These are phyloP conservation scores for Podila epigama DNA, from an alignment of 192 early-diverging fungal species.

Conservation along the genomic window DNA sequence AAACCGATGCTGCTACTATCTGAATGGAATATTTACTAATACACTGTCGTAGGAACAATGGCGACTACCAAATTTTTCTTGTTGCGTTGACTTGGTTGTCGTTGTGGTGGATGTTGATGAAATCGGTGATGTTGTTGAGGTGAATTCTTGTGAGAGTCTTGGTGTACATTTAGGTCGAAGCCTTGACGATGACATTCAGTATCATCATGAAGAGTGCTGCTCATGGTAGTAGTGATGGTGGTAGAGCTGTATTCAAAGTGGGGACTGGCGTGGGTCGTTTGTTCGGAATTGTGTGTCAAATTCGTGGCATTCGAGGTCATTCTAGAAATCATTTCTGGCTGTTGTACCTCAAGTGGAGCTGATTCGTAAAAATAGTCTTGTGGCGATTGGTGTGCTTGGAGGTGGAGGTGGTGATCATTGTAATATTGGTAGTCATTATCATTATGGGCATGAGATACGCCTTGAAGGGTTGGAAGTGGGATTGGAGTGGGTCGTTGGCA, in stretches of 20 bases:
- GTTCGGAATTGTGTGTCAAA: background rate
- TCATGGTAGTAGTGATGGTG: background rate
- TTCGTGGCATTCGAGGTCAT: slow-evolving; percentile 6
- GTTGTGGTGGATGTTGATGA: slow-evolving; percentile 4
- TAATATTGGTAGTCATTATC: background rate
- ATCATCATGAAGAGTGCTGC: background rate
- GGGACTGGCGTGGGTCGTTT: background rate
- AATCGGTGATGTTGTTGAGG: too few relatives aligned
- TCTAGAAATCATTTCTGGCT: background rate
- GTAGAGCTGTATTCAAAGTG: background rate
- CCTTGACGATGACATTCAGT: too few relatives aligned
- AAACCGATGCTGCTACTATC: too few relatives aligned
- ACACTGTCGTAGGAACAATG: background rate
- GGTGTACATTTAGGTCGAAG: too few relatives aligned
- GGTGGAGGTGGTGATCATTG: background rate
- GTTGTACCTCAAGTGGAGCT: background rate
- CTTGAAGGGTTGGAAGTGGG: background rate
- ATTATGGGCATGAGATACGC: background rate
- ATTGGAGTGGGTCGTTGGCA: slow-evolving; percentile 5
- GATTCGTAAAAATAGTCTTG: background rate
- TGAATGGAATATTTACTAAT: background rate
- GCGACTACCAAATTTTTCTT: slow-evolving; percentile 37
- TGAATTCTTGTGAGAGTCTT: too few relatives aligned
- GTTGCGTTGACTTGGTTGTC: slow-evolving; percentile 36
- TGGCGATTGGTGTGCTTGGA: background rate